Percentiles rank a stretch among this genome's conserved stretches.
These are phyloP conservation scores for Phaeosphaeriaceae sp. DNA, from an alignment of 2,329 filamentous ascomycete genomes.

Conservation along the genomic window DNA sequence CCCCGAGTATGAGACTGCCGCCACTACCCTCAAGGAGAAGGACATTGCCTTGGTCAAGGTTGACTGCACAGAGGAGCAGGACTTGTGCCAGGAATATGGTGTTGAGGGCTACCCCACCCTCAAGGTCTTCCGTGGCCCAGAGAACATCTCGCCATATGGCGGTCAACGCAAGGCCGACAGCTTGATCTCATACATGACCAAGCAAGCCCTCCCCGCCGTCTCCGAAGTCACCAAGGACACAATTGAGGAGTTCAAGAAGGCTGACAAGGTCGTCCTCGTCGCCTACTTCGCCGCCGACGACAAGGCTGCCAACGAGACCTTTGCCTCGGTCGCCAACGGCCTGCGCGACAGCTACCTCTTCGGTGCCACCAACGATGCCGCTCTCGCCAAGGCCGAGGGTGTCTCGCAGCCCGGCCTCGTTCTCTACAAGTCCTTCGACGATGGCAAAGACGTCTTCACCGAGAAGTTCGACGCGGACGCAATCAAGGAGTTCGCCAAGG, in stretches of 20 bases:
- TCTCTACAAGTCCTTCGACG: conserved; percentile 97
- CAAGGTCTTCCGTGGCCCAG: conserved; percentile 94
- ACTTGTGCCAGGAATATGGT: conserved; percentile 86
- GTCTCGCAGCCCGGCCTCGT: conserved; percentile 86
- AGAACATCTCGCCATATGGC: conserved; percentile 81
- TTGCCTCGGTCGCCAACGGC: conserved; percentile 73
- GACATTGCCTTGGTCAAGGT: conserved; percentile 84
- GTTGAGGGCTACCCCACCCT: conserved; percentile 98
- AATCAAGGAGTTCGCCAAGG: conserved; percentile 84
- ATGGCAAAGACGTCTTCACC: conserved; percentile 86
- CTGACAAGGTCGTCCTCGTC: conserved; percentile 94
- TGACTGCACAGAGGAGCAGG: conserved; percentile 93
- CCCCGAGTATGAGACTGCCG: conserved; percentile 87
- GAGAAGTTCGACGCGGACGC: conserved; percentile 82
- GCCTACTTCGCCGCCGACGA: conserved; percentile 82
- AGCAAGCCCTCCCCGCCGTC: conserved; percentile 93
- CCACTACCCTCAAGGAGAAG: conserved; percentile 85
- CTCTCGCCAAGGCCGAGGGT: conserved; percentile 86
- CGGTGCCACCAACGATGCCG: conserved; percentile 82
- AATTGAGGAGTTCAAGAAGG: conserved; percentile 94
- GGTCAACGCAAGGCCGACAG: conserved; percentile 87
- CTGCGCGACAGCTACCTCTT: conserved; percentile 93
- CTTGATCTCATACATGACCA: conserved; percentile 90
- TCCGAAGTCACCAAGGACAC: conserved; percentile 81
- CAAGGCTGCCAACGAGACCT: conserved; percentile 87